phyloP scores from a whole-genome alignment of 805 yeast species.

The Kodamaea fukazawae region DNA sequence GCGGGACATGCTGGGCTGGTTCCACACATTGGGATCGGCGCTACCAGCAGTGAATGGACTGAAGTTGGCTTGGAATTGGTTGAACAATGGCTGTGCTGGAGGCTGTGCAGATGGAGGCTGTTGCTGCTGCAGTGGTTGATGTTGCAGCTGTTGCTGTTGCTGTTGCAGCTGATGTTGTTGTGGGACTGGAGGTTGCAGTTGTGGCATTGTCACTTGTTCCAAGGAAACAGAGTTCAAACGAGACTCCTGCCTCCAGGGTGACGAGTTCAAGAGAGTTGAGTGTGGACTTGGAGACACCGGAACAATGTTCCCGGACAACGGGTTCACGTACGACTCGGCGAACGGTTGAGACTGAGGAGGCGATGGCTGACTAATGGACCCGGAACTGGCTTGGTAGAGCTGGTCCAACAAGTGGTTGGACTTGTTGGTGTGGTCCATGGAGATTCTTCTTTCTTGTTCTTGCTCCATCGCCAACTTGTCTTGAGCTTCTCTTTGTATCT shows the following conservation, averaged over 20 bases:
- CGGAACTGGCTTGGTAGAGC: constrained; percentile 34
- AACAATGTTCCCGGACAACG: background rate
- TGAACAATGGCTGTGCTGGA: constrained; percentile 2
- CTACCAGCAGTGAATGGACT: constrained; percentile 20
- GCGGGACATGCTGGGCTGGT: constrained; percentile 13
- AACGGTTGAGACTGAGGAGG: constrained; percentile 3
- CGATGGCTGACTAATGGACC: constrained; percentile 10
- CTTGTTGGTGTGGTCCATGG: constrained; percentile 12
- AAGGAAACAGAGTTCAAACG: constrained; percentile 10
- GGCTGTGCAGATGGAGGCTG: background rate
- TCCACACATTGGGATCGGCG: constrained; percentile 1
- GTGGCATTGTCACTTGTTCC: background rate
- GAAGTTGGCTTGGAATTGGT: constrained; percentile 11
- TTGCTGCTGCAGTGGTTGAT: constrained; percentile 1
- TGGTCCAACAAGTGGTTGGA: constrained; percentile 30
- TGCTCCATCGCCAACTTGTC: constrained; percentile 12
- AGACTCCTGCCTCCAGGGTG: constrained; percentile 15
- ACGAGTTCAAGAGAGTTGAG: constrained; percentile 7
- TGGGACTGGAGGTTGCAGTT: too few relatives aligned
- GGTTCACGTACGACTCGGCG: background rate
- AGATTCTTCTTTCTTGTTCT: constrained; percentile 11
- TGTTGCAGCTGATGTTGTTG: constrained; percentile 1
- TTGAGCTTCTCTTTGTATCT: constrained; percentile 12
- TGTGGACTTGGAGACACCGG: constrained; percentile 10
- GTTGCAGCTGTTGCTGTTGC: background rate